These are phyloP conservation scores for Cyclocybe aegerita DNA, from an alignment of 768 basidiomycete species.

Conservation along the genomic window DNA sequence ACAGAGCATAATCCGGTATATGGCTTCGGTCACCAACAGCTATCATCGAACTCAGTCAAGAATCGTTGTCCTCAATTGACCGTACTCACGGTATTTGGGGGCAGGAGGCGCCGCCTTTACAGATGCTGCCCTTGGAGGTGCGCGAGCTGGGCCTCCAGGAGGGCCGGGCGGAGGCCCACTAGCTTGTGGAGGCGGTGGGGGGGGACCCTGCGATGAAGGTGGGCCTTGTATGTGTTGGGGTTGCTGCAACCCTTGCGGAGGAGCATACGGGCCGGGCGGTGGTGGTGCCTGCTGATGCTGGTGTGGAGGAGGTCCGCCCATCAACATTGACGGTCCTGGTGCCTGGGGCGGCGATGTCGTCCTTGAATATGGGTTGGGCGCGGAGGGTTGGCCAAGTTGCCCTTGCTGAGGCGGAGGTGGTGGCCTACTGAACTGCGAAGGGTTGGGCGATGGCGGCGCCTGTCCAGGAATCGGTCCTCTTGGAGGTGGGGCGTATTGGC, in stretches of 20 bases:
- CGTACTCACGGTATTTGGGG: slow-evolving; percentile 45
- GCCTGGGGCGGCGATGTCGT: slow-evolving; percentile 36
- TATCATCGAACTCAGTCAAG: slow-evolving; percentile 29
- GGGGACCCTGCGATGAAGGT: slow-evolving; percentile 16
- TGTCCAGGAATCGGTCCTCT: slow-evolving; percentile 41
- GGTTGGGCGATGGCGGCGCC: slow-evolving; percentile 37
- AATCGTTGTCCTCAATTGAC: background rate
- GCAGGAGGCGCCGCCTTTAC: slow-evolving; percentile 26
- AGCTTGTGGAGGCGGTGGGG: slow-evolving; percentile 17
- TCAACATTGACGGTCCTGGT: slow-evolving; percentile 23
- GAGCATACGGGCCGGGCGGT: slow-evolving; percentile 39
- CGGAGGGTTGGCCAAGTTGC: slow-evolving; percentile 24
- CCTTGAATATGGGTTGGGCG: slow-evolving; percentile 29
- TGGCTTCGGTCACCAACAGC: slow-evolving; percentile 92
- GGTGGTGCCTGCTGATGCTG: slow-evolving; percentile 24
- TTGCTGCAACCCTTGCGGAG: slow-evolving; percentile 35
- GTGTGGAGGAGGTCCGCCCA: slow-evolving; percentile 25
- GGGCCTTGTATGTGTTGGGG: slow-evolving; percentile 22
- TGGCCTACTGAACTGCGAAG: slow-evolving; percentile 37
- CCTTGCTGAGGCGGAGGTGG: slow-evolving; percentile 22
- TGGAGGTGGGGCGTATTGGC: slow-evolving; percentile 49
- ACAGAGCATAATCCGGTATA: slow-evolving; percentile 69
- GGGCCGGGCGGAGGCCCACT: slow-evolving; percentile 29
- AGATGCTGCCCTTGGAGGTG: slow-evolving; percentile 24
- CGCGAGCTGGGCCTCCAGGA: slow-evolving; percentile 24